Percentiles rank a stretch among this genome's conserved stretches.
Conservation (phyloP, 2,329 filamentous ascomycete genomes). For the Epicoccum nigrum region DNA sequence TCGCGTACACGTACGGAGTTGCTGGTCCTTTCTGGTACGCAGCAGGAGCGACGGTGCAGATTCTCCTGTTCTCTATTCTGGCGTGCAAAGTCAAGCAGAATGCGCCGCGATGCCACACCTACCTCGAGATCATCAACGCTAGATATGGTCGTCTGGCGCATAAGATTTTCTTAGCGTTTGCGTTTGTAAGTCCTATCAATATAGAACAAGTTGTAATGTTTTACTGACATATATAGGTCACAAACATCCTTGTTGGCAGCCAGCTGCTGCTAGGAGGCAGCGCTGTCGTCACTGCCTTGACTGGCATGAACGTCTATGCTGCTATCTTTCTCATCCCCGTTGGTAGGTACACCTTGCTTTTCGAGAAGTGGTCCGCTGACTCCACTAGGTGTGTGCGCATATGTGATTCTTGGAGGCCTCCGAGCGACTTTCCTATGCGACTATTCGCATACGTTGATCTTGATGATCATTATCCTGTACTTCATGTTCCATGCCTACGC, state of each 20-base stretch:
- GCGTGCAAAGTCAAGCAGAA: slow-evolving; percentile 53
- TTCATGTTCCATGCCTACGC: slow-evolving; percentile 54
- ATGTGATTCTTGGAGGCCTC: slow-evolving; percentile 46
- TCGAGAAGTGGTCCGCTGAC: slow-evolving; percentile 8
- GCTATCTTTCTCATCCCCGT: slow-evolving; percentile 53
- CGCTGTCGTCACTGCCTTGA: slow-evolving; percentile 52
- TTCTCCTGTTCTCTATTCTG: slow-evolving; percentile 53
- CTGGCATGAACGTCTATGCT: slow-evolving; percentile 54
- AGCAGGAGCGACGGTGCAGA: slow-evolving; percentile 53
- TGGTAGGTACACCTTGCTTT: slow-evolving; percentile 25
- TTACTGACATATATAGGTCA: too few species aligned
- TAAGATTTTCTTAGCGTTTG: slow-evolving; percentile 50
- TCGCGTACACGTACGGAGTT: slow-evolving; percentile 39
- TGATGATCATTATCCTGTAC: slow-evolving; percentile 54
- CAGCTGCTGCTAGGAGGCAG: slow-evolving; percentile 53
- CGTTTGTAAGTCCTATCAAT: too few species aligned
- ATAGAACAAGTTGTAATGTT: too few species aligned
- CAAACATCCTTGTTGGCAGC: slow-evolving; percentile 53
- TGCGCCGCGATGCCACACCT: slow-evolving; percentile 50
- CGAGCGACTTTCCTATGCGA: slow-evolving; percentile 53
- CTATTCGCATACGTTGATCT: slow-evolving; percentile 49
- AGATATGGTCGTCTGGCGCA: slow-evolving; percentile 49
- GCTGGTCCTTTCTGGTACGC: slow-evolving; percentile 49
- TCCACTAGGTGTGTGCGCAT: slow-evolving; percentile 40
- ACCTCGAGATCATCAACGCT: slow-evolving; percentile 51